Percentiles rank a stretch among this genome's conserved stretches.
These are phyloP conservation scores for Candida tammaniensis DNA, from an alignment of 805 yeast genomes.

Conservation along the genomic window DNA sequence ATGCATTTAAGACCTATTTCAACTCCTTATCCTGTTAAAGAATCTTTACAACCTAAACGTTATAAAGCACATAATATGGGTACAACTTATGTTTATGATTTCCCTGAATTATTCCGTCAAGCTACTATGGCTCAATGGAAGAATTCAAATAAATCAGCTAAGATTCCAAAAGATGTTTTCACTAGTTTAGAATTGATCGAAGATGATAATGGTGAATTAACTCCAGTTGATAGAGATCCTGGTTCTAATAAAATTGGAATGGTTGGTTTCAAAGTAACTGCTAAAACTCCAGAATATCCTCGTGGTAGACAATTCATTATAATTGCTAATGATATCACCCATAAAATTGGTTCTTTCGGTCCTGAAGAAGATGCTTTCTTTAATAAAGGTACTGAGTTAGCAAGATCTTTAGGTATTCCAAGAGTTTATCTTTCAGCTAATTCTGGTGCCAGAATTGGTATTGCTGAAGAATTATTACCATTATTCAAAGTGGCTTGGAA, in stretches of 20 bases:
- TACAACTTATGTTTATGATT: slow-evolving; percentile 95
- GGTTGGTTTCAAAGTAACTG: slow-evolving; percentile 92
- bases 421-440: slow-evolving; percentile 94
- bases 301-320: slow-evolving; percentile 90
- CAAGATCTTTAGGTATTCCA: slow-evolving; percentile 89
- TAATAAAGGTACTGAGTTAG: slow-evolving; percentile 87
- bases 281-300: slow-evolving; percentile 96
- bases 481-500: slow-evolving; percentile 92
- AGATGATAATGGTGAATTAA: slow-evolving; percentile 70
- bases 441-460: slow-evolving; percentile 98
- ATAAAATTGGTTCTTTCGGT: slow-evolving; percentile 97
- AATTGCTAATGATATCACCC: slow-evolving; percentile 96
- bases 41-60: slow-evolving; percentile 97
- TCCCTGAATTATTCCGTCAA: slow-evolving; percentile 98
- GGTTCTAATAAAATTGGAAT: slow-evolving; percentile 96
- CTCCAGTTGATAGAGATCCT: slow-evolving; percentile 91
- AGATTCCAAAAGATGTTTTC: slow-evolving; percentile 76
- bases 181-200: slow-evolving; percentile 80
- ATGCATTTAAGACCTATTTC: slow-evolving; percentile 97
- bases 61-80: slow-evolving; percentile 98
- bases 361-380: slow-evolving; percentile 93
- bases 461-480: slow-evolving; percentile 94
- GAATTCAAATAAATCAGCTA: slow-evolving; percentile 48
- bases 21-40: slow-evolving; percentile 96
- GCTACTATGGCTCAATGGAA: slow-evolving; percentile 87